Base-by-base conservation (phyloP, 768 basidiomycete genomes). In the Brasilioporus rufonigricans region DNA sequence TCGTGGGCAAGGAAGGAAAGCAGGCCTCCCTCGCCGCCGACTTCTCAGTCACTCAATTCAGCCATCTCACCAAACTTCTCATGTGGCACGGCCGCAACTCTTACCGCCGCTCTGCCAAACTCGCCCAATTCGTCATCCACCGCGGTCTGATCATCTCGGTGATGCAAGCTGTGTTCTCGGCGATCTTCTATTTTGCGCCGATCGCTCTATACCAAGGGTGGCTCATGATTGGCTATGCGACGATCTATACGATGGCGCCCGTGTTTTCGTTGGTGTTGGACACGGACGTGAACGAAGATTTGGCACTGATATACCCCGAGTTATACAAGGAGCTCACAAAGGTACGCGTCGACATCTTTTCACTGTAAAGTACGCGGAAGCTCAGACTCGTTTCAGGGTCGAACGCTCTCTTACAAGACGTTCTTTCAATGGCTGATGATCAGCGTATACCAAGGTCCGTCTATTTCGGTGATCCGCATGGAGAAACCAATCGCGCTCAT, bases 31-130 rank as follows among this genome's bases (percentile, higher is more conserved):
- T 99, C n/a, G 96, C 97, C 0, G 97, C 97, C 2, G 97, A 98
- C 72, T 98, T 99, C 67, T 96, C 93, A 4, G 91, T 99, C 58
- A 97, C 87, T 4, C 97, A 99, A 69, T 99, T 99, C 81, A 92
- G 91, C 66, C 81, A 84, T 71, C 84, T 99, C 46, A 97, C 95
- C 12, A 98, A 98, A 70, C 83, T 99, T 3, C 86, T 99, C 19
- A 81, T 98, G 38, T 99, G 97, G 97, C 97, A 98, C 59, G 97
- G 97, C 7, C 89, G 97, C 44, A 98, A 98, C 73, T 97, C 93
- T 10, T 99, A 99, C 73, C 92, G 97, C 47, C 93, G 97, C 60
- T 94, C 92, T 0, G 95, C 97, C 32, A 99, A 98, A 70, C 80
- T 99, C 26, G 93, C 96, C 0, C 97, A 98, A 71, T 99, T 99